A percentile compares a stretch with the other conserved stretches of the same genome.
These are phyloP conservation scores for Theobroma cacao DNA, from an alignment of 345 rosid species.

Conservation along the genomic window DNA sequence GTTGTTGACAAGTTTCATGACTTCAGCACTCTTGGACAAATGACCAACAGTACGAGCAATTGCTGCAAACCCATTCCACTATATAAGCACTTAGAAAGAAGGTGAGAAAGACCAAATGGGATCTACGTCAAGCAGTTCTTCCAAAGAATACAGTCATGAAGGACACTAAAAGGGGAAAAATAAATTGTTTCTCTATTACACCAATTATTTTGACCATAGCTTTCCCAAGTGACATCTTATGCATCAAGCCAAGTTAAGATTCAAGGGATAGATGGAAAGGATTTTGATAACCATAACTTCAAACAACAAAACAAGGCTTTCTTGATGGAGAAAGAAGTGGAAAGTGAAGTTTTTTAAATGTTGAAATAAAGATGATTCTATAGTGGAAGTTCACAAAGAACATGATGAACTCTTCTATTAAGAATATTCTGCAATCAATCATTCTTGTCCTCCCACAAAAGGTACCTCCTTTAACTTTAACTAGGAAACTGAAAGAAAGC, in stretches of 20 bases:
- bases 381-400: neutral
- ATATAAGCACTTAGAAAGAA: neutral
- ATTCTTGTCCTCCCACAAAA: neutral
- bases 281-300: neutral
- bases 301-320: neutral
- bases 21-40: constrained; percentile 49
- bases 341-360: neutral
- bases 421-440: neutral
- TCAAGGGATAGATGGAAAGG: neutral
- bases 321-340: neutral
- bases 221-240: neutral
- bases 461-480: neutral
- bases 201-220: neutral
- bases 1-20: constrained; percentile 51
- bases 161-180: neutral
- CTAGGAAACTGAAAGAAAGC: neutral
- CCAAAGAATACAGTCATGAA: neutral
- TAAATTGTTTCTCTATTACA: neutral
- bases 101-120: neutral
- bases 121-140: neutral
- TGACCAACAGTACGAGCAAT: constrained; percentile 51
- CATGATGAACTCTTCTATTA: neutral
- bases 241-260: neutral
- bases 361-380: neutral
- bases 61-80: constrained; percentile 25